phyloP scores from a whole-genome alignment of 768 basidiomycete genomes.

The Xerocomellus amylosporus region DNA sequence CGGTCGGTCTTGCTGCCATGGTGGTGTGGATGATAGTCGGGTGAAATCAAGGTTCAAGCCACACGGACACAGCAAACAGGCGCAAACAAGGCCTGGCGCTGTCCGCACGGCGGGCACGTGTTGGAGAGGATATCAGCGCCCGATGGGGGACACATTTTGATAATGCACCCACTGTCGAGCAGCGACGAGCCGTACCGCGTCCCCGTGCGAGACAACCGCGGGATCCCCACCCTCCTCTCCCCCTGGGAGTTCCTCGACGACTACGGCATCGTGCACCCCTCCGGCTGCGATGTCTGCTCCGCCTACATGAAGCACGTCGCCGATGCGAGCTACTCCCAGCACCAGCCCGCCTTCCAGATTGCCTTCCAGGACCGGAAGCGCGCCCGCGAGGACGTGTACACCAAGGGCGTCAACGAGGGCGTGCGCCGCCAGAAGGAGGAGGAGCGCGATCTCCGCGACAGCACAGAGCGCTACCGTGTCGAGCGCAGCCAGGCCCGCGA shows the following conservation, averaged over 20 bases:
- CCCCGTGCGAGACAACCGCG: slow-evolving; percentile 29
- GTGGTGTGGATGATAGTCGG: slow-evolving; percentile 15
- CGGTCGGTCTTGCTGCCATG: slow-evolving; percentile 90
- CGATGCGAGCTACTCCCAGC: slow-evolving; percentile 37
- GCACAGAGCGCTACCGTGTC: slow-evolving; percentile 32
- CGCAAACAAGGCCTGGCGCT: slow-evolving; percentile 30
- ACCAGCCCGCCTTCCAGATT: slow-evolving; percentile 39
- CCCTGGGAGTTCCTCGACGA: slow-evolving; percentile 41
- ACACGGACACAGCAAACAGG: slow-evolving; percentile 25
- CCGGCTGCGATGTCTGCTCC: slow-evolving; percentile 38
- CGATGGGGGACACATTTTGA: too few species aligned
- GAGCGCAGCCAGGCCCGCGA: slow-evolving; percentile 39
- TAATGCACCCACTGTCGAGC: slow-evolving; percentile 34
- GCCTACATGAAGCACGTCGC: slow-evolving; percentile 41
- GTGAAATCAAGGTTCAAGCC: slow-evolving; percentile 34
- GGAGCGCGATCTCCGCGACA: slow-evolving; percentile 34
- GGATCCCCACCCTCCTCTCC: slow-evolving; percentile 33
- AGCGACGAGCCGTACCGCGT: slow-evolving; percentile 32
- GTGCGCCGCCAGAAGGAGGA: slow-evolving; percentile 41
- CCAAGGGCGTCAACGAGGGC: slow-evolving; percentile 41
- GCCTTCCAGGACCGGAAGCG: slow-evolving; percentile 40
- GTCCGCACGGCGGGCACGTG: slow-evolving; percentile 33
- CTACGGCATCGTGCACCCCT: slow-evolving; percentile 40
- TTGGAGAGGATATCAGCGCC: slow-evolving; percentile 29
- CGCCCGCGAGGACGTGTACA: slow-evolving; percentile 37